Base-by-base conservation (phyloP, 495 filamentous ascomycete genomes). In the Aspergillus nidulans region DNA sequence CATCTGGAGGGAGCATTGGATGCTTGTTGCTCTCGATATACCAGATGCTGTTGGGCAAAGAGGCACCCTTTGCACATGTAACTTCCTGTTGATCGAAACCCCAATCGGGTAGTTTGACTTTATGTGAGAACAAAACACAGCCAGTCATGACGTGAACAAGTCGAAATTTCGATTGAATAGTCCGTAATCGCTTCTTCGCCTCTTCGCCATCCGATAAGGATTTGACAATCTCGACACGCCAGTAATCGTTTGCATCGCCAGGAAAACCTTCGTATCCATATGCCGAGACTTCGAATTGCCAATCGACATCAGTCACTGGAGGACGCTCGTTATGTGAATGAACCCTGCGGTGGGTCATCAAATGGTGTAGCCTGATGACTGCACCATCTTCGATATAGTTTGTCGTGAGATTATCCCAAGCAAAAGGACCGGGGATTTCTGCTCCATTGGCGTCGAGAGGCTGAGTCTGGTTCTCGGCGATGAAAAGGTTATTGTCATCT, bases 281-380 rank as follows among this genome's bases (percentile, higher is more conserved):
- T 15, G 94, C 94, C 6, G 94, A 97, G 13, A 97, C 90, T 70
- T 98, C 94, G 61, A 92, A 95, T 65, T 98, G 94, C 94, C 94
- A 98, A 6, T 98, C 94, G 3, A 90, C 92, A 65, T 98, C 94
- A 19, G 89, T 95, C 56, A 98, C 85, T 12, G 94, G 94, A n/a
- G 94, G 85, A n/a, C 94, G 90, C 48, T 92, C 88, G 68, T 97
- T 92, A 69, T 98, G 94, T 8, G 95, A 97, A 71, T 98, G 94
- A 61, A 98, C 81, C 55, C 94, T 85, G 52, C 95, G 86, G 65
- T 89, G 81, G 34, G 92, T 97, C 47, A 85, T 74, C 16, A 81
- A 34, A 63, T 98, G 94, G 68, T 92, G 95, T 8, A 98, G 78
- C 46, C 84, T 85, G 65, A 98, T 73, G 44, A 91, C 70, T 49